Evolutionary conservation across 345 rosid species (phyloP).

Genomic region (Citrus sinensis): DVS_A1.0 CM039169.1:2170001-2170500

Average conservation of each 20-base stretch:
- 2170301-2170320: not conserved
- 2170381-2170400: too few species aligned
- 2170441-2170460: not conserved
- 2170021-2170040: too few species aligned
- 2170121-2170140: slow-evolving; percentile 22
- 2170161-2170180: slow-evolving; percentile 44
- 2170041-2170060: not conserved
- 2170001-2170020: not conserved
- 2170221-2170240: slow-evolving; percentile 46
- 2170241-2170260: slow-evolving; percentile 55
- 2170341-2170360: not conserved
- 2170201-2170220: slow-evolving; percentile 37
- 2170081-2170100: not conserved
- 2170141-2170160: slow-evolving; percentile 58
- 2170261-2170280: slow-evolving; percentile 58
- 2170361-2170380: not conserved
- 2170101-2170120: not conserved
- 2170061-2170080: not conserved
- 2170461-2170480: not conserved
- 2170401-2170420: too few species aligned
- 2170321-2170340: not conserved
- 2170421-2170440: too few species aligned
- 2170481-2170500: not conserved
- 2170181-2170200: slow-evolving; percentile 29
- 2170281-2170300: slow-evolving; percentile 52